Percentiles rank a stretch among this genome's conserved stretches.
Conservation (phyloP, 1,284 basidiomycete species). For the Ceratobasidium papillatum region DNA sequence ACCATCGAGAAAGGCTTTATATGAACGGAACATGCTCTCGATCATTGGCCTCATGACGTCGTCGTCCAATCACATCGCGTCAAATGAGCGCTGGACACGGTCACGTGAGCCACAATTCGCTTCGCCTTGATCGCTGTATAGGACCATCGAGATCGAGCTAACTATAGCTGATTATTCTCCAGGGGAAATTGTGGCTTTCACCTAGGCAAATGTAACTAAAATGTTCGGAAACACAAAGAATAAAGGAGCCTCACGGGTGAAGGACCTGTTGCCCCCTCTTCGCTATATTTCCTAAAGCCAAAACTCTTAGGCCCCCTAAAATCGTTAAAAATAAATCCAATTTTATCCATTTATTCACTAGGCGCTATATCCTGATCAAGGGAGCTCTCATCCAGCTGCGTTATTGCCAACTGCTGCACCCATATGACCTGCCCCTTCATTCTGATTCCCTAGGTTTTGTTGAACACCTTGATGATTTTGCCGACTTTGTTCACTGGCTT, state of each 20-base stretch:
- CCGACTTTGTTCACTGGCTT: background rate
- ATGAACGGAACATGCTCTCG: constrained; percentile 4
- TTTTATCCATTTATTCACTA: constrained; percentile 4
- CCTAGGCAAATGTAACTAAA: too few species aligned
- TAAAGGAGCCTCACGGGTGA: too few species aligned
- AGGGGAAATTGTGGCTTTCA: too few species aligned
- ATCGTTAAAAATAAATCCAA: background rate
- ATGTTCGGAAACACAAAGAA: too few species aligned
- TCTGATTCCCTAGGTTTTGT: background rate
- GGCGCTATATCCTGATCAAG: background rate
- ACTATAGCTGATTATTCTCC: too few species aligned
- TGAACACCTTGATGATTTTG: background rate
- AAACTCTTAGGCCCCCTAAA: too few species aligned
- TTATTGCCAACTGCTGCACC: background rate
- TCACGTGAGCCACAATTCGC: background rate
- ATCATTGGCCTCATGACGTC: too few species aligned
- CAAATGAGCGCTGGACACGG: background rate
- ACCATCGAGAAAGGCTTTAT: background rate
- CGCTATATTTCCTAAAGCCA: too few species aligned
- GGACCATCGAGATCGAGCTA: background rate
- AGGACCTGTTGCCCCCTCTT: too few species aligned
- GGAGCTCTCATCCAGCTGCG: background rate
- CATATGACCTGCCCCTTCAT: background rate
- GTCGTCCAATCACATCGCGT: background rate
- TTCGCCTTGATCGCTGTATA: background rate